phyloP scores from a whole-genome alignment of 1,284 basidiomycete species.

The Stygiomarasmius scandens region DNA sequence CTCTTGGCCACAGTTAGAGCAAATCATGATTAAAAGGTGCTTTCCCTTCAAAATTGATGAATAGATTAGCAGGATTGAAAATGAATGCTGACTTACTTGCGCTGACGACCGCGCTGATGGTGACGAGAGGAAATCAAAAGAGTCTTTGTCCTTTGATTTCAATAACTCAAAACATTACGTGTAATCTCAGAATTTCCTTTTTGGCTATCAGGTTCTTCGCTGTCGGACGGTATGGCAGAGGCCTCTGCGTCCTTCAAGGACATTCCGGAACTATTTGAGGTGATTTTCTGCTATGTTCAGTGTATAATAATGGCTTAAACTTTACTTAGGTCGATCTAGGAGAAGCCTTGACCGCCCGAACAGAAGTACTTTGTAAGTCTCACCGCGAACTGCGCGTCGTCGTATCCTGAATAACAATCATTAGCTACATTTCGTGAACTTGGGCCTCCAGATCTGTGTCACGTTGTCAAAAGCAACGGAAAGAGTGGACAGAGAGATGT shows the following conservation, averaged over 20 bases:
- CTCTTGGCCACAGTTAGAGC: no score
- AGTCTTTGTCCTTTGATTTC: background rate
- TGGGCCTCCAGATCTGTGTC: conserved; percentile 95
- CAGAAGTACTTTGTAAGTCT: conserved; percentile 85
- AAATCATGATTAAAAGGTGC: no score
- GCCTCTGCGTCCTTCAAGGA: conserved; percentile 57
- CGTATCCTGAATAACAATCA: conserved; percentile 6
- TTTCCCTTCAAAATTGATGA: no score
- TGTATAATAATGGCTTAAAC: conserved; percentile 4
- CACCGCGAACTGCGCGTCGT: conserved; percentile 4
- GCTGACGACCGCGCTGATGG: no score
- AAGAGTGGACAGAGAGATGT: conserved; percentile 85
- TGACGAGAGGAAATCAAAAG: background rate
- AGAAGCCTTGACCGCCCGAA: conserved; percentile 87
- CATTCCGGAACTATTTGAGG: conserved; percentile 65
- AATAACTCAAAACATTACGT: background rate
- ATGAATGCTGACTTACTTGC: no score
- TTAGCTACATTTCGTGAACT: conserved; percentile 93
- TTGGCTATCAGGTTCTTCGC: background rate
- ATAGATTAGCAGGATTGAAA: no score
- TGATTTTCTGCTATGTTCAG: conserved; percentile 20
- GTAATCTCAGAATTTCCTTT: background rate
- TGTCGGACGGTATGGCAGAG: conserved; percentile 42
- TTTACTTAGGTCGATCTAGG: conserved; percentile 80
- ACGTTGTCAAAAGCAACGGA: conserved; percentile 92